Evolutionary conservation across 805 yeast species (phyloP).

Genomic region (Yamadazyma tumulicola): DNA sequence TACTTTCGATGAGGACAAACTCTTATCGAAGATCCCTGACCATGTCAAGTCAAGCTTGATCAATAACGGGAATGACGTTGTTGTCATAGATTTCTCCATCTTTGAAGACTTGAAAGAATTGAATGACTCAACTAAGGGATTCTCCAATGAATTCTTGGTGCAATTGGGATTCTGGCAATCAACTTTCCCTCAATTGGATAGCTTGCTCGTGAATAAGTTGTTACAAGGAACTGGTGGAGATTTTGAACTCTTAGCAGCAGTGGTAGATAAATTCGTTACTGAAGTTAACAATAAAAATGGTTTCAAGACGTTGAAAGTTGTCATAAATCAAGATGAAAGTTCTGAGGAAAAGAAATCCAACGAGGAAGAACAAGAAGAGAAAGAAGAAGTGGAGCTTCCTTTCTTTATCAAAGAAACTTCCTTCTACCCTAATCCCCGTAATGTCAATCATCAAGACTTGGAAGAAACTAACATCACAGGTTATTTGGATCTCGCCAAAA

Average conservation of each 20-base stretch:
- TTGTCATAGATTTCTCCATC: conserved; percentile 57
- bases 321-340: conserved; percentile 31
- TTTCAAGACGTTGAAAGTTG: conserved; percentile 34
- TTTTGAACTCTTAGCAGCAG: conserved; percentile 74
- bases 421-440: conserved; percentile 59
- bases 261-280: conserved; percentile 61
- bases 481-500: conserved; percentile 56
- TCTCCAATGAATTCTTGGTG: conserved; percentile 67
- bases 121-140: conserved; percentile 61
- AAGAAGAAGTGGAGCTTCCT: conserved; percentile 33
- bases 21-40: conserved; percentile 52
- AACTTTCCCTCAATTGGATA: conserved; percentile 58
- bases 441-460: conserved; percentile 23
- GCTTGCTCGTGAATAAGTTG: conserved; percentile 70
- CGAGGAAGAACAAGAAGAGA: conserved; percentile 17
- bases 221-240: conserved; percentile 79
- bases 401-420: conserved; percentile 61
- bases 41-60: conserved; percentile 51
- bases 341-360: conserved; percentile 12
- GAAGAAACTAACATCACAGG: conserved; percentile 40
- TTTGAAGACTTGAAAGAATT: conserved; percentile 57
- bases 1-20: conserved; percentile 41
- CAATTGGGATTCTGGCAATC: conserved; percentile 81
- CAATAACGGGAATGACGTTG: conserved; percentile 49
- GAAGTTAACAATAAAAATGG: conserved; percentile 47